Conservation (phyloP, 2,329 filamentous ascomycete genomes). For the Aspergillus terreus region DNA sequence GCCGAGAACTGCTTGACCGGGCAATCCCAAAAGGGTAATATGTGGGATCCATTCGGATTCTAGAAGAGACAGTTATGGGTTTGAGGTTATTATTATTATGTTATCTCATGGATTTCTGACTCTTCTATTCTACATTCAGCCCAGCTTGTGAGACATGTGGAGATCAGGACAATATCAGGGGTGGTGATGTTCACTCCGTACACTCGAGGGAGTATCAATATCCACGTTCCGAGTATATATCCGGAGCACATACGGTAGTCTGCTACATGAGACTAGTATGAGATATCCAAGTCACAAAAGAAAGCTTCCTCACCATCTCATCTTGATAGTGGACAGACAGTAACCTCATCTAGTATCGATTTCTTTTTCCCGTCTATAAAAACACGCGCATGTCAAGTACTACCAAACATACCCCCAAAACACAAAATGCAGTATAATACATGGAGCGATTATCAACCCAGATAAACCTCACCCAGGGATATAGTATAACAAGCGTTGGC, state of each 20-base stretch:
- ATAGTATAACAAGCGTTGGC: constrained; percentile 7
- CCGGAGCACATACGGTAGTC: no score
- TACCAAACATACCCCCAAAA: constrained; percentile 8
- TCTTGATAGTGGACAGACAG: no score
- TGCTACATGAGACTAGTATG: no score
- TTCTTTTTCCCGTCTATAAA: background rate
- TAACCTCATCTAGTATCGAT: background rate
- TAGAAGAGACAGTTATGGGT: background rate
- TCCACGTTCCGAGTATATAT: no score
- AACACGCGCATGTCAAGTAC: background rate
- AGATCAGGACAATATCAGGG: no score
- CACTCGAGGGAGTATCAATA: no score
- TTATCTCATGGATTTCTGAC: background rate
- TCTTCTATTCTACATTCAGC: background rate
- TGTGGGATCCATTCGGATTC: background rate
- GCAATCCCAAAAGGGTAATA: background rate
- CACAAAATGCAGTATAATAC: constrained; percentile 23
- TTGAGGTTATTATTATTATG: no score
- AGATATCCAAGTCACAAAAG: no score
- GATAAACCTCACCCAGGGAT: constrained; percentile 6
- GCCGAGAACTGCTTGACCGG: background rate
- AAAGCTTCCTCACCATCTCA: no score
- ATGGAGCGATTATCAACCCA: constrained; percentile 14
- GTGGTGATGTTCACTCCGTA: no score
- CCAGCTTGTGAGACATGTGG: no score